A percentile compares a stretch with the other conserved stretches of the same genome.
These are phyloP conservation scores for Beauveria asiatica DNA, from an alignment of 2,329 filamentous ascomycete genomes.

Conservation along the genomic window DNA sequence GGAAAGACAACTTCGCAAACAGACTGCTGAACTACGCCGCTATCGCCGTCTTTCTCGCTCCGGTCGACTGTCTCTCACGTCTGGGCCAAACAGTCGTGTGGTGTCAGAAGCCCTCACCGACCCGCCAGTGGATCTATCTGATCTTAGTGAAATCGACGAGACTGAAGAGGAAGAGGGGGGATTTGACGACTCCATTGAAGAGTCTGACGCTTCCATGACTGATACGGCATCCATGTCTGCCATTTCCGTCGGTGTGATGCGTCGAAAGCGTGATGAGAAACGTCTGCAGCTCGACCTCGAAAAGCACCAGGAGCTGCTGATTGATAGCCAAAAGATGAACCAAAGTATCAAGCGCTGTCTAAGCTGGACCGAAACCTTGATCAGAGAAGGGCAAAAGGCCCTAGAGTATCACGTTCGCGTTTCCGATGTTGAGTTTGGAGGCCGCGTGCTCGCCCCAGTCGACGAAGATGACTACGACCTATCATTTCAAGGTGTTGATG, in stretches of 20 bases:
- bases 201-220: slow-evolving; percentile 39
- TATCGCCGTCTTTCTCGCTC: slow-evolving; percentile 80
- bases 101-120: slow-evolving; percentile 35
- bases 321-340: slow-evolving; percentile 92
- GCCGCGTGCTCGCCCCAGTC: slow-evolving; percentile 60
- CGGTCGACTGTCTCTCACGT: slow-evolving; percentile 59
- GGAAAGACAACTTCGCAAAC: slow-evolving; percentile 84
- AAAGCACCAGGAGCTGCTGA: slow-evolving; percentile 79
- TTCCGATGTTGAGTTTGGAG: slow-evolving; percentile 73
- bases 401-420: slow-evolving; percentile 72
- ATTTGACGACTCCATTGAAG: slow-evolving; percentile 42
- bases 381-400: slow-evolving; percentile 80
- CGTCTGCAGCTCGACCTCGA: slow-evolving; percentile 76
- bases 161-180: slow-evolving; percentile 36
- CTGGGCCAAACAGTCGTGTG: slow-evolving; percentile 36
- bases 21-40: slow-evolving; percentile 77
- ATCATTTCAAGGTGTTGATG: slow-evolving; percentile 13
- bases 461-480: slow-evolving; percentile 49
- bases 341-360: slow-evolving; percentile 86
- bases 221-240: slow-evolving; percentile 23
- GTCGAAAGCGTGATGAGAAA: slow-evolving; percentile 69
- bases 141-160: slow-evolving; percentile 41
- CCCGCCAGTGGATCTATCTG: slow-evolving; percentile 38
- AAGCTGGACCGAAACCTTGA: slow-evolving; percentile 81
- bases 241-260: slow-evolving; percentile 36